Percentiles rank a stretch among this genome's conserved stretches.
Evolutionary conservation across 1,284 basidiomycete genomes (phyloP).

Genomic region (Psilocybe mexicana): DNA sequence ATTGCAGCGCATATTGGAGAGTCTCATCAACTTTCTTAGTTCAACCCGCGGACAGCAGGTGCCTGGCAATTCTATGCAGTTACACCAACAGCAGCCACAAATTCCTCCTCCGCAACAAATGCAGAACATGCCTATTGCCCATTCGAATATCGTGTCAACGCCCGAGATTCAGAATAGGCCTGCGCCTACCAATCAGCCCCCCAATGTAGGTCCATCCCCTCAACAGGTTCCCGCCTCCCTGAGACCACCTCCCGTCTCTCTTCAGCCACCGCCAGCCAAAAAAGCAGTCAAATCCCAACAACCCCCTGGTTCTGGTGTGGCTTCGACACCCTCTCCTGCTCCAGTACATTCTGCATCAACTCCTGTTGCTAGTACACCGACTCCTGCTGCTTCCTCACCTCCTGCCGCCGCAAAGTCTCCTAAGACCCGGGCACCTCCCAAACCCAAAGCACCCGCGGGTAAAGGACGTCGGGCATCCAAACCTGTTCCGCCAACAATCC

Average conservation of each 20-base stretch:
- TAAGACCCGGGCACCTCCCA: constrained; percentile 43
- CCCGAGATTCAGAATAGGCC: constrained; percentile 23
- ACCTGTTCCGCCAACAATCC: constrained; percentile 29
- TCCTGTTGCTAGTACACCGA: constrained; percentile 55
- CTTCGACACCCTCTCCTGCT: constrained; percentile 39
- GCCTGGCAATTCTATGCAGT: constrained; percentile 18
- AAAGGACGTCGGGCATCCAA: constrained; percentile 41
- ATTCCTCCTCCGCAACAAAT: constrained; percentile 32
- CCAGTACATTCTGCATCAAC: constrained; percentile 49
- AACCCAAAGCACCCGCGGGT: constrained; percentile 40
- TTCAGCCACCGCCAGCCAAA: constrained; percentile 34
- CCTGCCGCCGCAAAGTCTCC: constrained; percentile 53
- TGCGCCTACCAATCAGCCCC: constrained; percentile 17
- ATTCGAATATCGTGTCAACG: constrained; percentile 13
- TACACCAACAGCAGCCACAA: constrained; percentile 32
- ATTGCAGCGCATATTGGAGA: constrained; percentile 41
- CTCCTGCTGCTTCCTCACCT: constrained; percentile 45
- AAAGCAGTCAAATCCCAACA: constrained; percentile 25
- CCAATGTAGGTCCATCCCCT: constrained; percentile 18
- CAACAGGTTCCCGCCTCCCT: constrained; percentile 28
- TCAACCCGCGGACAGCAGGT: constrained; percentile 34
- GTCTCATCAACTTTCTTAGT: constrained; percentile 29
- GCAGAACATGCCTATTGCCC: not conserved
- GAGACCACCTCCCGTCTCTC: constrained; percentile 26
- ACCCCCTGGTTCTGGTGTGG: constrained; percentile 19